Percentiles rank a stretch among this genome's conserved stretches.
phyloP scores from a whole-genome alignment of 208 protist genomes.

The Leishmania lainsoni region DNA sequence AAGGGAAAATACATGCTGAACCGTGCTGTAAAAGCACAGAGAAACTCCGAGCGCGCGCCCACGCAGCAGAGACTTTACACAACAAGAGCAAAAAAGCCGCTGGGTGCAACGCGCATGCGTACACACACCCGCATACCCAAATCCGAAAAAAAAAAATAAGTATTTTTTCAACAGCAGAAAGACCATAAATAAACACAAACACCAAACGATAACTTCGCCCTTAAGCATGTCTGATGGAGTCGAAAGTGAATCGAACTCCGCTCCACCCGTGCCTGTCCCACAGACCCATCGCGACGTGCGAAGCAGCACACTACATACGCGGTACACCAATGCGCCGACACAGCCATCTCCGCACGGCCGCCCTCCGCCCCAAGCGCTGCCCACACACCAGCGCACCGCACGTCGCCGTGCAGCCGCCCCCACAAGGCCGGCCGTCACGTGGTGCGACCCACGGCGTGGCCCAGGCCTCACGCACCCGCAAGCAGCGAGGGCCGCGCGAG shows the following conservation, averaged over 20 bases:
- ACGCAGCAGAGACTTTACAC: neutral
- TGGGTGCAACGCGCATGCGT: neutral
- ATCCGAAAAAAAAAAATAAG: neutral
- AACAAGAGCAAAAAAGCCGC: neutral
- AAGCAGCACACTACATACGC: neutral
- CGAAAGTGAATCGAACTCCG: no score
- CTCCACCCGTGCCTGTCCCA: neutral
- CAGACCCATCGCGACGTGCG: neutral
- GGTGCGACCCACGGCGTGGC: neutral
- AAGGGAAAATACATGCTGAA: neutral
- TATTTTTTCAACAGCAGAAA: neutral
- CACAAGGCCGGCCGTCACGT: no score
- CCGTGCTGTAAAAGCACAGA: neutral
- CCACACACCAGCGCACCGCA: neutral
- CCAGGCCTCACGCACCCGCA: neutral
- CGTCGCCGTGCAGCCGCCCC: neutral
- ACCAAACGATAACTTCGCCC: neutral
- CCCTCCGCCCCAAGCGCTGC: neutral
- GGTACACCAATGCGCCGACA: neutral
- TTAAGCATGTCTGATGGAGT: neutral
- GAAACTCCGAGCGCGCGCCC: neutral
- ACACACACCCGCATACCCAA: neutral
- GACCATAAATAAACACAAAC: neutral
- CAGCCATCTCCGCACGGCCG: neutral
- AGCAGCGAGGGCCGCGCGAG: neutral